A percentile compares a stretch with the other conserved stretches of the same genome.
Conservation (phyloP, 148 eudicot species). For the Rhododendron ovatum region DNA sequence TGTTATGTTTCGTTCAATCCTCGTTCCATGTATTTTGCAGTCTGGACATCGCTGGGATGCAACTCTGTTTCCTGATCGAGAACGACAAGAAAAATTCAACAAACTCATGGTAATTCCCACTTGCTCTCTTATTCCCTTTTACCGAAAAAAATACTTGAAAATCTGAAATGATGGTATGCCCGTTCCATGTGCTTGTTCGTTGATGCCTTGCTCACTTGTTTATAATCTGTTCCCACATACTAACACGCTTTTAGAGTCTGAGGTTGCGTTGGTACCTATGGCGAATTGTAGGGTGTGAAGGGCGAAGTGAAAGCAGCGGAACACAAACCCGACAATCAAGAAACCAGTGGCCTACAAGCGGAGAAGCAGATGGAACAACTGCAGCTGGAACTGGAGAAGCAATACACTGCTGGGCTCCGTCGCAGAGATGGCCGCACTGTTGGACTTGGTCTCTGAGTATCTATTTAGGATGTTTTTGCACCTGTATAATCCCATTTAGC, state of each 20-base stretch:
- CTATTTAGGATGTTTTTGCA: constrained; percentile 11
- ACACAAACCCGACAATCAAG: constrained; percentile 40
- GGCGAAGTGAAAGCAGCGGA: constrained; percentile 53
- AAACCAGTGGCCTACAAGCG: constrained; percentile 21
- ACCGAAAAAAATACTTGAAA: background rate
- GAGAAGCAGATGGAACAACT: constrained; percentile 70
- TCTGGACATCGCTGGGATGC: constrained; percentile 78
- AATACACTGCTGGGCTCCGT: constrained; percentile 90
- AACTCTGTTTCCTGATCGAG: constrained; percentile 72
- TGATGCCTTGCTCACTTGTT: background rate
- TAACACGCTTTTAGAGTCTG: constrained; percentile 99
- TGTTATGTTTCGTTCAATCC: constrained; percentile 13
- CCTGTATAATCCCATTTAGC: background rate
- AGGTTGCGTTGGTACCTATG: constrained; percentile 95
- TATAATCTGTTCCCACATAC: constrained; percentile 34
- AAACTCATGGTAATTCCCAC: constrained; percentile 93
- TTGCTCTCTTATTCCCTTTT: background rate
- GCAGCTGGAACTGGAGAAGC: constrained; percentile 89
- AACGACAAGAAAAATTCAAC: constrained; percentile 90
- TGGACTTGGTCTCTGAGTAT: constrained; percentile 68
- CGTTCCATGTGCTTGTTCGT: background rate
- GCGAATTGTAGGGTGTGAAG: constrained; percentile 99
- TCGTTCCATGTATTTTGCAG: constrained; percentile 33
- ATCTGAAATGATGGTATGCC: background rate
- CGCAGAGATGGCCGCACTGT: constrained; percentile 96